Percentiles rank a stretch among this genome's conserved stretches.
phyloP scores from a whole-genome alignment of 176 grass and related monocot genomes.

The Panicum miliaceum region DNA sequence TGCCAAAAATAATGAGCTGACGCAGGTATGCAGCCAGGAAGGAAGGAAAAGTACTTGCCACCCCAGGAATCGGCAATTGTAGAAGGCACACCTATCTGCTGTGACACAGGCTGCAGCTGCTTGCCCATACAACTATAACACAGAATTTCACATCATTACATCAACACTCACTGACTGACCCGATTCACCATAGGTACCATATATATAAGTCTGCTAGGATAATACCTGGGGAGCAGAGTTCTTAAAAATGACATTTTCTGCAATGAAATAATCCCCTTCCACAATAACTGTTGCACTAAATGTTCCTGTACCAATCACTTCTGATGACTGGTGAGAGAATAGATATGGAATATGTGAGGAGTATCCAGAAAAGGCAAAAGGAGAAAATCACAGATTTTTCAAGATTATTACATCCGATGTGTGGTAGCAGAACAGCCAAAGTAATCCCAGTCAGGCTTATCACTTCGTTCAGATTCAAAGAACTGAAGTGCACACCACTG shows the following conservation, averaged over 20 bases:
- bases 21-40: constrained; percentile 30
- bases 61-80: constrained; percentile 78
- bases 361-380: background rate
- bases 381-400: background rate
- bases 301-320: constrained; percentile 82
- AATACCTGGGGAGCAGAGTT: constrained; percentile 79
- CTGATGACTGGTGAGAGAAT: constrained; percentile 43
- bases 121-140: constrained; percentile 77
- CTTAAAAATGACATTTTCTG: constrained; percentile 92
- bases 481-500: background rate
- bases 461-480: background rate
- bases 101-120: constrained; percentile 76
- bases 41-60: constrained; percentile 64
- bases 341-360: constrained; percentile 21
- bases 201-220: constrained; percentile 1
- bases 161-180: constrained; percentile 7
- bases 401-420: background rate
- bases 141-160: constrained; percentile 23
- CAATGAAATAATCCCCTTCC: constrained; percentile 82
- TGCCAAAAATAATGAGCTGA: background rate
- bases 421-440: constrained; percentile 1
- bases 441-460: background rate
- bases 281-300: constrained; percentile 74
- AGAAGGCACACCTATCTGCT: constrained; percentile 82
- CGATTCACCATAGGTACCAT: background rate